Evolutionary conservation across 202 grass and related monocot species (phyloP), one percentile per base, ranked within the genome.

Genomic region (Carex sylvatica): DNA sequence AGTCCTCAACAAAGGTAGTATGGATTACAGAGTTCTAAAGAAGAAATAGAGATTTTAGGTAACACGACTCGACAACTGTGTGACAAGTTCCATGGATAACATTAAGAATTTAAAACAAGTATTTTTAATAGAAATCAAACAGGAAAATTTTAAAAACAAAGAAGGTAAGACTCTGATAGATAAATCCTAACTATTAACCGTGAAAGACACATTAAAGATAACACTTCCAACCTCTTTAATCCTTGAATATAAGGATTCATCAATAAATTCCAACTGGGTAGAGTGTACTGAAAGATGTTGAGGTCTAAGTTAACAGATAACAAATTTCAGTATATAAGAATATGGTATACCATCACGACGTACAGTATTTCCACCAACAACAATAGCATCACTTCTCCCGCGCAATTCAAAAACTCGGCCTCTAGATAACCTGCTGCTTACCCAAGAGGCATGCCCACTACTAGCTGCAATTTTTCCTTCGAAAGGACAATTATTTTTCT

Each of bases 391-490:
- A 26, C 96, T 98, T 89, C 91, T 95, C 59, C 96, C 96, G 23
- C 92, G 92, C 80, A 98, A 75, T 86, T 95, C 89, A 91, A 98
- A 95, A 78, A 95, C 96, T 74, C 96, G 87, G 15, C 67, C 80
- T 88, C 92, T 91, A 9, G 95, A 98, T 84, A 92, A 70, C 89
- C 90, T 98, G 72, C 95, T 93, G 9, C 95, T 98, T 73, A 98
- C 81, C 95, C 95, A 98, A 36, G 91, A 98, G 33, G 95, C 92
- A 61, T 98, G 91, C 64, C 95, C 92, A 85, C 76, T 93, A 79
- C 87, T 95, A 65, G 92, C 91, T 22, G 95, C 95, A 93, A 98
- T 95, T 93, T 98, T 98, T 68, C 95, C 95, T 98, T 82, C 15
- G 26, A 82, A 82, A 83, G 70, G 64, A 65, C 42, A 85, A 72